A percentile compares a stretch with the other conserved stretches of the same genome.
phyloP scores from a whole-genome alignment of 2,329 filamentous ascomycete genomes.

The Cladosporium colombiae region DNA sequence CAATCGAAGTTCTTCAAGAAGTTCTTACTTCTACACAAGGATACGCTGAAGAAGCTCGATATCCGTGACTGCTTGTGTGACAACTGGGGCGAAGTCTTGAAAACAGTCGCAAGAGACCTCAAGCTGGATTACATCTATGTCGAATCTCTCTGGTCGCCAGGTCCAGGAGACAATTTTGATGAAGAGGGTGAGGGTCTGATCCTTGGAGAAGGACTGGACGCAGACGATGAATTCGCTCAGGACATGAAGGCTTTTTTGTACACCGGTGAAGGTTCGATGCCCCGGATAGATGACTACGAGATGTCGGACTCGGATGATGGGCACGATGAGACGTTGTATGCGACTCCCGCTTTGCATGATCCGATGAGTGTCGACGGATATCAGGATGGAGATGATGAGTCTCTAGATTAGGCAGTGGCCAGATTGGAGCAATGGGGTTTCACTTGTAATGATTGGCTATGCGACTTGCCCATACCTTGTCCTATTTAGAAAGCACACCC shows the following conservation, averaged over 20 bases:
- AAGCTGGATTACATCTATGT: background rate
- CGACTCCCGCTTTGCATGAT: background rate
- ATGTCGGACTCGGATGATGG: background rate
- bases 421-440: background rate
- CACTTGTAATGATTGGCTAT: background rate
- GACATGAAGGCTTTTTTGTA: background rate
- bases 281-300: background rate
- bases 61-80: background rate
- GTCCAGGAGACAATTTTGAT: background rate
- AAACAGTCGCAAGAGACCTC: background rate
- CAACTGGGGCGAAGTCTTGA: background rate
- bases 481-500: background rate
- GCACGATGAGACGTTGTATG: background rate
- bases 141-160: background rate
- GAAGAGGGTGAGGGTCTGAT: background rate
- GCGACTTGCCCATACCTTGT: background rate
- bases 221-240: background rate
- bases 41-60: background rate
- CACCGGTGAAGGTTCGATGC: background rate
- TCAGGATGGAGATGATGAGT: background rate
- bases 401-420: background rate
- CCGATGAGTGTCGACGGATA: background rate
- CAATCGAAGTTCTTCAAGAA: background rate
- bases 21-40: background rate
- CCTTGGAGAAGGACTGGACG: background rate